phyloP scores from a whole-genome alignment of 2,329 filamentous ascomycete species.

The Epichloe sibirici region DNA sequence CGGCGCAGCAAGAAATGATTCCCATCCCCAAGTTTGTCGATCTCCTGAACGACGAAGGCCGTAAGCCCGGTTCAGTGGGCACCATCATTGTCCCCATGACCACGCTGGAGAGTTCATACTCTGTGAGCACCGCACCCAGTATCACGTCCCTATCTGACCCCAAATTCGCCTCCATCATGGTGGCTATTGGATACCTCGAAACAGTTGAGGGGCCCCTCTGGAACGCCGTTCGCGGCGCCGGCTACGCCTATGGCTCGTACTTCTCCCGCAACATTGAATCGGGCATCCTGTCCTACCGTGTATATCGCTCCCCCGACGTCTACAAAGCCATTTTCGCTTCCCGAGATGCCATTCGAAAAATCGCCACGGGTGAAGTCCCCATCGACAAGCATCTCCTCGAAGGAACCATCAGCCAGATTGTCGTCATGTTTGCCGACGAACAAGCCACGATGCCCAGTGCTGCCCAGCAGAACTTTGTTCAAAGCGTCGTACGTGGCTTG shows the following conservation, averaged over 20 bases:
- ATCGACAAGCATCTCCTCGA: conserved; percentile 79
- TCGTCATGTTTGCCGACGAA: conserved; percentile 76
- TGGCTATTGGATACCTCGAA: conserved; percentile 84
- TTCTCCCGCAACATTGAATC: conserved; percentile 69
- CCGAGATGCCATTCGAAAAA: conserved; percentile 59
- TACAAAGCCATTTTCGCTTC: conserved; percentile 75
- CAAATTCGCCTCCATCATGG: conserved; percentile 68
- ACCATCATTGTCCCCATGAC: conserved; percentile 81
- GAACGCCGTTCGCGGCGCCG: conserved; percentile 84
- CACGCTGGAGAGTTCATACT: conserved; percentile 85
- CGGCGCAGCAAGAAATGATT: conserved; percentile 37
- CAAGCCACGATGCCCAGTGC: conserved; percentile 76
- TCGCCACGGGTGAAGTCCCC: conserved; percentile 56
- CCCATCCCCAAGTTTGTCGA: conserved; percentile 59
- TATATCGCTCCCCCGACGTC: conserved; percentile 83
- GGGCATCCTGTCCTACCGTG: conserved; percentile 69
- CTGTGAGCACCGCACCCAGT: conserved; percentile 62
- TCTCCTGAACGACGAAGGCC: conserved; percentile 65
- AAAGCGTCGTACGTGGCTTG: conserved; percentile 65
- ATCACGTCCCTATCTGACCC: conserved; percentile 66
- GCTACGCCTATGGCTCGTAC: conserved; percentile 78
- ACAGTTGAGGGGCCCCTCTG: conserved; percentile 89
- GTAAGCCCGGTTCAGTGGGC: conserved; percentile 58
- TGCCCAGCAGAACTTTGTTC: conserved; percentile 71
- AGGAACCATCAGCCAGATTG: conserved; percentile 80